A percentile compares a stretch with the other conserved stretches of the same genome.
Evolutionary conservation across 345 rosid species (phyloP).

Genomic region (Citrus maxima): DNA sequence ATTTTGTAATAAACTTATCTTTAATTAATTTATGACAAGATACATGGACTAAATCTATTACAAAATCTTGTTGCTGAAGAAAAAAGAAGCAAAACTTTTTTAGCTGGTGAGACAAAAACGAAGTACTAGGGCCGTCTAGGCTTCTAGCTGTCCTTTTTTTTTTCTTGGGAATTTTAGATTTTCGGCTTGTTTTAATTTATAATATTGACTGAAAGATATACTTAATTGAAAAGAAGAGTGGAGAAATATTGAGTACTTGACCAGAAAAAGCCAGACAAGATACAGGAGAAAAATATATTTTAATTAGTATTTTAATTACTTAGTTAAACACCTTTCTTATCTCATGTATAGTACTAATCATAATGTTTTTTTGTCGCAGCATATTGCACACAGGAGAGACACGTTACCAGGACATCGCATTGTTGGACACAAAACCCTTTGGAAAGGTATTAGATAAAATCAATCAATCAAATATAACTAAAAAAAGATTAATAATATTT

Average conservation of each 20-base stretch:
- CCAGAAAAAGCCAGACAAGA: constrained; percentile 26
- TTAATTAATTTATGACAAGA: neutral
- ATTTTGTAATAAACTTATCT: no score
- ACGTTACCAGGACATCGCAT: constrained; percentile 55
- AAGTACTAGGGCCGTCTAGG: no score
- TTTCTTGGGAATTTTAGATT: neutral
- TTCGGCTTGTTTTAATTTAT: neutral
- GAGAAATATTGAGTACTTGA: neutral
- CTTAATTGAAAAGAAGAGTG: neutral
- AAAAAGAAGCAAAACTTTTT: neutral
- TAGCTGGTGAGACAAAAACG: neutral
- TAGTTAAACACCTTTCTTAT: neutral
- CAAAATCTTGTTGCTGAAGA: neutral
- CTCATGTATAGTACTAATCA: neutral
- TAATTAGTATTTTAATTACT: neutral
- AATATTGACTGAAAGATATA: neutral
- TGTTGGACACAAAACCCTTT: constrained; percentile 61
- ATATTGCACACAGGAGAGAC: constrained; percentile 56
- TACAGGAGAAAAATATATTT: neutral
- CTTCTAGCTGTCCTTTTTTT: neutral
- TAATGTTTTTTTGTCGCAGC: constrained; percentile 25
- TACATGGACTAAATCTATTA: neutral
- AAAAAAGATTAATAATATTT: neutral
- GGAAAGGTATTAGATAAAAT: constrained; percentile 35
- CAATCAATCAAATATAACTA: neutral